phyloP scores from a whole-genome alignment of 495 filamentous ascomycete species.

The Tetracladium marchalianum region DNA sequence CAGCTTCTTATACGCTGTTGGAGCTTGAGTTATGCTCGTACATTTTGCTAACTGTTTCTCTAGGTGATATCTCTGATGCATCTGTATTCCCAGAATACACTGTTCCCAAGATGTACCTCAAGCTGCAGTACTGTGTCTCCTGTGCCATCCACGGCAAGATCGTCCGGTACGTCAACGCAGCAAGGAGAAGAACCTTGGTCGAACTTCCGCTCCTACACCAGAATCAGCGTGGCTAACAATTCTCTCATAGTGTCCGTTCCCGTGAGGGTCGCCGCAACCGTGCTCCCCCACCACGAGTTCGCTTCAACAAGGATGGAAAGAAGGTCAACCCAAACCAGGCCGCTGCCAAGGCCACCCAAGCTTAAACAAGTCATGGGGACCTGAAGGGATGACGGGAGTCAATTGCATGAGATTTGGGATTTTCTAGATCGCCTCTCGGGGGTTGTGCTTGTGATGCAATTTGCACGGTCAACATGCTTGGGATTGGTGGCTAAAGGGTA shows the following conservation, averaged over 20 bases:
- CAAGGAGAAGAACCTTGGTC: conserved; percentile 51
- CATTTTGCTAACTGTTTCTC: conserved; percentile 10
- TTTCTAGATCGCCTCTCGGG: conserved; percentile 4
- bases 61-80: conserved; percentile 99
- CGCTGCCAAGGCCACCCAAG: conserved; percentile 50
- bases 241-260: conserved; percentile 74
- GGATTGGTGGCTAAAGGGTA: too few species aligned
- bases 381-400: conserved; percentile 9
- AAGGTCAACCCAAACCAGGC: conserved; percentile 93
- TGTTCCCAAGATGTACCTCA: conserved; percentile 99
- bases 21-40: neutral
- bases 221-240: conserved; percentile 24
- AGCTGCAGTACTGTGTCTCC: conserved; percentile 99
- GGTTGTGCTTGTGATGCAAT: too few species aligned
- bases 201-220: conserved; percentile 28
- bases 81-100: conserved; percentile 99
- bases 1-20: too few species aligned
- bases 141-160: conserved; percentile 99
- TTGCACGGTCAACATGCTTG: too few species aligned
- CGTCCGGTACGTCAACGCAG: conserved; percentile 74
- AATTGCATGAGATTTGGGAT: conserved; percentile 16
- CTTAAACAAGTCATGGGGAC: conserved; percentile 13
- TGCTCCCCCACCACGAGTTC: conserved; percentile 89
- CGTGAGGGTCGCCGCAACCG: conserved; percentile 96
- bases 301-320: conserved; percentile 99